Evolutionary conservation across 2,329 filamentous ascomycete species (phyloP).

Genomic region (Fusarium sp.): DNA sequence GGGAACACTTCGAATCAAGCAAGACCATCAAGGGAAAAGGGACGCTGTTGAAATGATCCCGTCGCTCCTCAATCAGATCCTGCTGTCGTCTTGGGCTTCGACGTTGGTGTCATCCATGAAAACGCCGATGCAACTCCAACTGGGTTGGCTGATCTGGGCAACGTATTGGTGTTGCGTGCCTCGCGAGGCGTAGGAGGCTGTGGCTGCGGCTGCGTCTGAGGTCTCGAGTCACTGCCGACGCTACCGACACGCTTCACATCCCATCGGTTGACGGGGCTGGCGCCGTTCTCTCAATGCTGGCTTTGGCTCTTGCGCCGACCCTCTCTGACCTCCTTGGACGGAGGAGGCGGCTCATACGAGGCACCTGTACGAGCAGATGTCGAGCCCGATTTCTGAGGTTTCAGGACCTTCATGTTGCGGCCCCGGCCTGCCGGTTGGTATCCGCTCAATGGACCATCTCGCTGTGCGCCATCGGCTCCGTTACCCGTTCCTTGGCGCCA

Average conservation of each 20-base stretch:
- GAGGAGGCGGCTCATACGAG: slow-evolving; percentile 63
- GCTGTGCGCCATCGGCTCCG: slow-evolving; percentile 64
- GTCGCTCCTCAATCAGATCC: slow-evolving; percentile 38
- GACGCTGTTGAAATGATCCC: not conserved
- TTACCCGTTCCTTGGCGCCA: slow-evolving; percentile 72
- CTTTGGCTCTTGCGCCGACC: slow-evolving; percentile 67
- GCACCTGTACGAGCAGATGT: slow-evolving; percentile 62
- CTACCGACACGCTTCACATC: slow-evolving; percentile 65
- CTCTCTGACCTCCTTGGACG: slow-evolving; percentile 61
- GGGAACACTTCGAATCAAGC: slow-evolving; percentile 1
- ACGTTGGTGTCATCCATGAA: slow-evolving; percentile 81
- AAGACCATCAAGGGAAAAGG: slow-evolving; percentile 8
- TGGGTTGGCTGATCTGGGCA: slow-evolving; percentile 79
- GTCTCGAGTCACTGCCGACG: slow-evolving; percentile 54
- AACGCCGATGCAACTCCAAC: slow-evolving; percentile 94
- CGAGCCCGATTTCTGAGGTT: slow-evolving; percentile 76
- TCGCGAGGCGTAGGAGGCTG: slow-evolving; percentile 52
- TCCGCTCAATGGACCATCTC: slow-evolving; percentile 68
- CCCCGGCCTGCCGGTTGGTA: slow-evolving; percentile 76
- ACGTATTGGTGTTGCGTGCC: slow-evolving; percentile 52
- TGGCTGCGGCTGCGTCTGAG: slow-evolving; percentile 44
- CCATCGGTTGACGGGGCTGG: slow-evolving; percentile 57
- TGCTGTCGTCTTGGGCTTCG: slow-evolving; percentile 52
- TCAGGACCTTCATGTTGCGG: slow-evolving; percentile 90
- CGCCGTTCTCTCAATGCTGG: slow-evolving; percentile 48